Base-by-base conservation (phyloP, 345 rosid genomes). In the Gossypium raimondii region DNA sequence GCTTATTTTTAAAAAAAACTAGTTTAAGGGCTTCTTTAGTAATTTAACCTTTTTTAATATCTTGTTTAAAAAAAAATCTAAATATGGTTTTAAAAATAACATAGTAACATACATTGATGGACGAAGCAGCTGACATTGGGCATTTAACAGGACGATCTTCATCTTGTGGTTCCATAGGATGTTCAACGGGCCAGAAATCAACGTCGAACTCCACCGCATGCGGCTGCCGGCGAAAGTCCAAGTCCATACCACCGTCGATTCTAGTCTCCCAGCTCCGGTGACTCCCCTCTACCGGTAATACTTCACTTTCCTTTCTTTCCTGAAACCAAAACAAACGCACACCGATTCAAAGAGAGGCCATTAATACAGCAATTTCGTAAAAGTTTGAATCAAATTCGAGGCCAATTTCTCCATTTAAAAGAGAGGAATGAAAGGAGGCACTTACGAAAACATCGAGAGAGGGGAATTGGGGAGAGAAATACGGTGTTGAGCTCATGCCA, bases 141-240 rank as follows among this genome's bases (percentile, higher is more conserved):
- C 97, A 94, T 81, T 87, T 87, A 48, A 94, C 90, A 29, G 98
- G 97, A 27, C 85, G 92, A 73, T 94, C 98, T 86, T 94, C 97
- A 68, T 90, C 97, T 65, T 76, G 85, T 4, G 98, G 98, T 85
- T 94, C 98, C 79, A 85, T 29, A 25, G 97, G 98, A 61, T 94
- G 98, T 38, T 90, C 93, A 63, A 94, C 86, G 3, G 98, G 98
- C 89, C 90, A 88, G 80, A 94, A 88, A 18, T 90, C 93, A 2
- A 81, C 75, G 50, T 91, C 90, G 9, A 80, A 29, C 13, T 84
- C 89, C 9, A 76, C 80, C 43, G 52, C 80, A 58, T 68, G 64
- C 51, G 70, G 74, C 17, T 78, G 78, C 55, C 13, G 14, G 13
- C 4, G 62, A 4, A 57, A 57, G 5, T 57, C 12, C 62, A 75